Percentiles rank a stretch among this genome's conserved stretches.
Evolutionary conservation across 2,329 filamentous ascomycete species (phyloP).

Genomic region (Hymenoscyphus infarciens): DNA sequence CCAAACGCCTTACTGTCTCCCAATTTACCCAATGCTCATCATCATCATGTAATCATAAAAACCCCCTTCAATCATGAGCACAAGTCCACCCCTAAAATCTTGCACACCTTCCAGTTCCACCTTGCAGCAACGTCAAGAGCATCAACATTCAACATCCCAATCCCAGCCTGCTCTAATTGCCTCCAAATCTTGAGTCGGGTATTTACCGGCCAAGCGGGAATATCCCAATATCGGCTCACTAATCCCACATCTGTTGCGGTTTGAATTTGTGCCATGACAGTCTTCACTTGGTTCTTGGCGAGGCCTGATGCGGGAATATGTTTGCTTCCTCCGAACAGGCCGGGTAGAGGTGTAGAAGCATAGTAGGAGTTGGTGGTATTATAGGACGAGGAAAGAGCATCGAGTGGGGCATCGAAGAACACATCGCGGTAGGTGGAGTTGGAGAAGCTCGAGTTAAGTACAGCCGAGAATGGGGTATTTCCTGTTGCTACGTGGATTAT

Average conservation of each 20-base stretch:
- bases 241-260: constrained; percentile 38
- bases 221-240: constrained; percentile 42
- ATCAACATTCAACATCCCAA: constrained; percentile 44
- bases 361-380: constrained; percentile 30
- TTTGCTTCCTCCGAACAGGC: constrained; percentile 5
- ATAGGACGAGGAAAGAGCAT: constrained; percentile 21
- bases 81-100: constrained; percentile 18
- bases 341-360: constrained; percentile 24
- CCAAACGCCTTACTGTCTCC: too few relatives aligned
- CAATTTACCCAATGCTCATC: too few relatives aligned
- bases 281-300: constrained; percentile 24
- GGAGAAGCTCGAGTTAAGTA: constrained; percentile 33
- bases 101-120: constrained; percentile 27
- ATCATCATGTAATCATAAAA: too few relatives aligned
- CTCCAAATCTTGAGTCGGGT: constrained; percentile 40
- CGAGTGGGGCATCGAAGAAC: constrained; percentile 46
- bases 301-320: constrained; percentile 18
- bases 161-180: constrained; percentile 37
- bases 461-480: constrained; percentile 42
- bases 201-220: constrained; percentile 40
- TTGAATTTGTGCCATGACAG: constrained; percentile 26
- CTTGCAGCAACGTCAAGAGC: constrained; percentile 38
- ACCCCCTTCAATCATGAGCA: constrained; percentile 12
- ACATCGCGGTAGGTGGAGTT: constrained; percentile 43
- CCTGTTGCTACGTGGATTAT: constrained; percentile 51